phyloP scores from a whole-genome alignment of 495 filamentous ascomycete genomes.

The Podospora fimiseda region DNA sequence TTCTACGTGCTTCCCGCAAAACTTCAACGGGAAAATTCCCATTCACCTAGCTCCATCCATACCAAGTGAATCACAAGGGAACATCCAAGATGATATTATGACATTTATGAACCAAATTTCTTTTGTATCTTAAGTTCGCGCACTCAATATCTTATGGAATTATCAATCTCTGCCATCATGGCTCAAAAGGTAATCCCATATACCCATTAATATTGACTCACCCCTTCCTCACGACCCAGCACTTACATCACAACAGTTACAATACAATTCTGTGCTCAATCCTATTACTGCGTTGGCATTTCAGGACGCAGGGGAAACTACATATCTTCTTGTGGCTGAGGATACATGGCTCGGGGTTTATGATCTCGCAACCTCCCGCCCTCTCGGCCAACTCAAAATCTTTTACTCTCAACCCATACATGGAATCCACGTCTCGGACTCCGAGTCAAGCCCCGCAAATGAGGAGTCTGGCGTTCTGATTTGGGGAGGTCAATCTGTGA shows the following conservation, averaged over 20 bases:
- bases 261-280: slow-evolving; percentile 34
- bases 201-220: background rate
- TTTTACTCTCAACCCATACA: slow-evolving; percentile 63
- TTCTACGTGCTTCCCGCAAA: too few species aligned
- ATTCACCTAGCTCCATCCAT: background rate
- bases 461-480: slow-evolving; percentile 33
- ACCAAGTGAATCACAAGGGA: background rate
- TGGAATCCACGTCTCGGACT: slow-evolving; percentile 48
- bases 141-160: too few species aligned
- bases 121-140: background rate
- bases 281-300: slow-evolving; percentile 57
- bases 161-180: background rate
- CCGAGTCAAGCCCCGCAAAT: background rate
- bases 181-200: background rate
- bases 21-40: too few species aligned
- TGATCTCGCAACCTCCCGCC: slow-evolving; percentile 30
- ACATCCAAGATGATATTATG: background rate
- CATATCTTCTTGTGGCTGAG: slow-evolving; percentile 63
- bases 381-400: slow-evolving; percentile 39
- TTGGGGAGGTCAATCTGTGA: slow-evolving; percentile 50
- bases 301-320: slow-evolving; percentile 22
- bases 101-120: background rate
- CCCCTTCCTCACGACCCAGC: background rate
- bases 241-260: slow-evolving; percentile 17
- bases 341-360: slow-evolving; percentile 64